Conservation (phyloP, 164 flowering plant species). For the Vitis amurensis region DNA sequence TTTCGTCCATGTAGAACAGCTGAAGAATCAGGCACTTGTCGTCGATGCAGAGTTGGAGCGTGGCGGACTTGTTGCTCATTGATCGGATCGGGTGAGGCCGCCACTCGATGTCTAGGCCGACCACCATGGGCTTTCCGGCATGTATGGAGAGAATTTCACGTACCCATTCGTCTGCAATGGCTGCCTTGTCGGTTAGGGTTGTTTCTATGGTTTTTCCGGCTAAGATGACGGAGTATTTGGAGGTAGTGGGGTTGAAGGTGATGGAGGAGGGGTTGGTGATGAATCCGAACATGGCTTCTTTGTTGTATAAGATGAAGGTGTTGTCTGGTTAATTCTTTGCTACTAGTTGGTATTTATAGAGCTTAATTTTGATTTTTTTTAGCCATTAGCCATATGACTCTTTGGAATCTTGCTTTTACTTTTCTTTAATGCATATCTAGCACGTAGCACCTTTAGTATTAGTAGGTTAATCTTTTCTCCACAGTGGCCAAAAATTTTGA, state of each 20-base stretch:
- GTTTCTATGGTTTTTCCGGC: constrained; percentile 21
- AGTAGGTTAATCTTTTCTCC: too few relatives aligned
- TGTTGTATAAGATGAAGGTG: too few relatives aligned
- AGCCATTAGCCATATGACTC: too few relatives aligned
- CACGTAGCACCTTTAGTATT: too few relatives aligned
- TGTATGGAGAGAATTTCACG: constrained; percentile 4
- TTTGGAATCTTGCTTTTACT: too few relatives aligned
- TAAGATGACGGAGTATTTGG: background rate
- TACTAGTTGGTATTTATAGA: too few relatives aligned
- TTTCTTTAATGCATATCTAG: too few relatives aligned
- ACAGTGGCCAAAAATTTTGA: too few relatives aligned
- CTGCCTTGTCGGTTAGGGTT: constrained; percentile 28
- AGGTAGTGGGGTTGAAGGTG: constrained; percentile 7
- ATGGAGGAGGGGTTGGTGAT: background rate
- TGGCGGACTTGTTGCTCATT: constrained; percentile 8
- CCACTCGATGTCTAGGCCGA: constrained; percentile 11
- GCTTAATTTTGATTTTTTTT: too few relatives aligned
- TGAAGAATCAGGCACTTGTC: constrained; percentile 7
- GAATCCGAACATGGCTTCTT: too few relatives aligned
- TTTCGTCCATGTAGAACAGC: constrained; percentile 12
- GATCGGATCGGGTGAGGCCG: background rate
- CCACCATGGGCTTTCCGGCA: constrained; percentile 1
- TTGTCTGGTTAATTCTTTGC: too few relatives aligned
- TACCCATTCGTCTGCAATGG: constrained; percentile 22
- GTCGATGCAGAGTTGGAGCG: constrained; percentile 7